Evolutionary conservation across 1,284 basidiomycete genomes (phyloP), one percentile per base, ranked within the genome.

Genomic region (Cryptococcus sp.): DNA sequence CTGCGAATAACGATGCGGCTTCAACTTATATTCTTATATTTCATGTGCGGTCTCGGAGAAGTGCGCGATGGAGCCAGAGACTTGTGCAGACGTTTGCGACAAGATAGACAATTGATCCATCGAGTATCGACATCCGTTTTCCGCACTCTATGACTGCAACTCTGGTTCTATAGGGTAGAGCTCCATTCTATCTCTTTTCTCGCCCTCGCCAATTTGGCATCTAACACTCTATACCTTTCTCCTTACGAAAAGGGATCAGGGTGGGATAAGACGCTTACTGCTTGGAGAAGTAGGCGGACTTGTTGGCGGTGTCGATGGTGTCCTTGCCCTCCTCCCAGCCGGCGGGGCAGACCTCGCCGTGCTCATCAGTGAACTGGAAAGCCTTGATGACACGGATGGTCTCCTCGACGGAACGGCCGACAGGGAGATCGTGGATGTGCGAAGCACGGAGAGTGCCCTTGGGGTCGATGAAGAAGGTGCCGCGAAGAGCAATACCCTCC

Each of bases 371-470:
- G 68, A 76, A 76, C 75, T 93, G 91, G 87, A 94, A 93, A 15
- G 91, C 91, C 80, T 93, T 88, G 79, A 94, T 81, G 58, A 94
- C 85, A 61, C 91, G 88, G 63, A 93, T 75, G 7, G 91, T 92
- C 82, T 94, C 91, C 52, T 92, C 91, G 60, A 93, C 91, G 5
- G 89, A 91, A 61, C 91, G 88, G 41, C 91, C 91, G 58, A 93
- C 91, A 38, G 91, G 90, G 54, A 93, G 84, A 78, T 94, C 91
- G 76, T 93, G 93, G 65, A 94, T 62, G 73, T 72, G 71, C 54
- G 70, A 60, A 47, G 72, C 70, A 41, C 90, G 84, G 54, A 93
- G 80, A 58, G 82, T 84, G 56, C 91, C 91, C 80, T 89, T 88
- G 60, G 91, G 91, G 78, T 93, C 91, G 69, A 94, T 91, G 76